Evolutionary conservation across 306 rosid species (phyloP).

Genomic region (Cicer pinnatifidum): DNA sequence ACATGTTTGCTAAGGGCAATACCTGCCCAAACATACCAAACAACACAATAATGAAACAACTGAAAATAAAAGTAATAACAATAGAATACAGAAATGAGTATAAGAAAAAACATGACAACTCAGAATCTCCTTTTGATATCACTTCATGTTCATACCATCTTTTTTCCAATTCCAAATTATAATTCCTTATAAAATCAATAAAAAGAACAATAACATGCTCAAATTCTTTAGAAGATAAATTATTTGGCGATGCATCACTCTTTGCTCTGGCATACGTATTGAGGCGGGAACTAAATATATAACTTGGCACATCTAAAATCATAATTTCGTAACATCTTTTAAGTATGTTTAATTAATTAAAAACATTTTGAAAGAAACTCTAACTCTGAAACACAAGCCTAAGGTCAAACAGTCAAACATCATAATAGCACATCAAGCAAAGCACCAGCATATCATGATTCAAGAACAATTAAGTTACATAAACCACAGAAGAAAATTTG

Average conservation of each 20-base stretch:
- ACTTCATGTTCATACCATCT: slow-evolving; percentile 1
- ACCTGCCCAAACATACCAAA: slow-evolving; percentile 60
- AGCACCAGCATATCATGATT: slow-evolving; percentile 24
- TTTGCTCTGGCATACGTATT: slow-evolving; percentile 13
- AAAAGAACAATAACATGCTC: not conserved
- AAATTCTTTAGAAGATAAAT: slow-evolving; percentile 17
- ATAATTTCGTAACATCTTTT: not conserved
- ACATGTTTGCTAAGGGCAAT: slow-evolving; percentile 65
- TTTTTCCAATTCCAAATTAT: slow-evolving; percentile 18
- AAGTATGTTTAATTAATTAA: slow-evolving; percentile 18
- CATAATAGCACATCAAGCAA: slow-evolving; percentile 36
- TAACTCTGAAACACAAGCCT: slow-evolving; percentile 36
- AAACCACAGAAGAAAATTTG: not conserved
- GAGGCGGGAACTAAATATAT: slow-evolving; percentile 17
- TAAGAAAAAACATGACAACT: slow-evolving; percentile 8
- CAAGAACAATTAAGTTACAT: slow-evolving; percentile 1
- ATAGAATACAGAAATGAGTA: not conserved
- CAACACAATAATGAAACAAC: slow-evolving; percentile 36
- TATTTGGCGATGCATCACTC: not conserved
- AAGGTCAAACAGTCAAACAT: slow-evolving; percentile 10
- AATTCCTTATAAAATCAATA: slow-evolving; percentile 17
- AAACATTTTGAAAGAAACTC: not conserved
- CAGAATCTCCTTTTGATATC: not conserved
- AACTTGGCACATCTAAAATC: slow-evolving; percentile 26
- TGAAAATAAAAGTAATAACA: slow-evolving; percentile 27